These are phyloP conservation scores for Evernia prunastri DNA, from an alignment of 495 filamentous ascomycete genomes.

Conservation along the genomic window DNA sequence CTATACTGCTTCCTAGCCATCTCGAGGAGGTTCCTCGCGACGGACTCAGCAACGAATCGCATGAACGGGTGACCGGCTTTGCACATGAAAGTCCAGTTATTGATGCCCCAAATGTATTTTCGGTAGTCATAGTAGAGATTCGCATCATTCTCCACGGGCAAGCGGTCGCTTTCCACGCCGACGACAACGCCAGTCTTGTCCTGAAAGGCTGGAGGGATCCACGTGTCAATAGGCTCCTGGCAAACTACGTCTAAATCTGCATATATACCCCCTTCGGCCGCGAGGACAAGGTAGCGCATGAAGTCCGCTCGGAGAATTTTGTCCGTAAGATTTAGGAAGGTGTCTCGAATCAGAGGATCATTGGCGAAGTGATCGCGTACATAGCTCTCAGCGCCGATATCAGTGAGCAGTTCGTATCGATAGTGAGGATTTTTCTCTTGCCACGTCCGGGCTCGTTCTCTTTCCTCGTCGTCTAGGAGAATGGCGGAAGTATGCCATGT, in stretches of 20 bases:
- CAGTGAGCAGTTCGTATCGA: slow-evolving; percentile 60
- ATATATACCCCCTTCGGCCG: slow-evolving; percentile 44
- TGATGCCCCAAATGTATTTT: slow-evolving; percentile 51
- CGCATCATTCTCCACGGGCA: slow-evolving; percentile 54
- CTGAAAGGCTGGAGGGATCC: slow-evolving; percentile 39
- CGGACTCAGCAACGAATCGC: slow-evolving; percentile 54
- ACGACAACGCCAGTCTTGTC: slow-evolving; percentile 52
- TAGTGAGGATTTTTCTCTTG: slow-evolving; percentile 49
- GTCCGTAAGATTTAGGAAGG: slow-evolving; percentile 49
- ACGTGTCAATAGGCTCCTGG: slow-evolving; percentile 38
- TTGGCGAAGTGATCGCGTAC: slow-evolving; percentile 54
- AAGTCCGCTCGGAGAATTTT: slow-evolving; percentile 53
- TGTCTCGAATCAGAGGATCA: slow-evolving; percentile 48
- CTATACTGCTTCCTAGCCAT: slow-evolving; percentile 48
- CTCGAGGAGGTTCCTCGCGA: slow-evolving; percentile 52
- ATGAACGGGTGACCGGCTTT: slow-evolving; percentile 56
- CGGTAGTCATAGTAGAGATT: slow-evolving; percentile 51
- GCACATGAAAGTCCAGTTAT: slow-evolving; percentile 64
- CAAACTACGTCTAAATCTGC: slow-evolving; percentile 39
- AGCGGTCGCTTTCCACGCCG: slow-evolving; percentile 31
- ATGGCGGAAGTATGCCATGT: slow-evolving; percentile 59
- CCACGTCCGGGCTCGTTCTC: slow-evolving; percentile 50
- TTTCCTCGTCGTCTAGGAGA: slow-evolving; percentile 50
- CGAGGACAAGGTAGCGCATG: slow-evolving; percentile 49
- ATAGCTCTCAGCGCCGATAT: slow-evolving; percentile 52